A percentile compares a stretch with the other conserved stretches of the same genome.
These are phyloP conservation scores for Roridomyces roridus DNA, from an alignment of 768 basidiomycete genomes.

Conservation along the genomic window DNA sequence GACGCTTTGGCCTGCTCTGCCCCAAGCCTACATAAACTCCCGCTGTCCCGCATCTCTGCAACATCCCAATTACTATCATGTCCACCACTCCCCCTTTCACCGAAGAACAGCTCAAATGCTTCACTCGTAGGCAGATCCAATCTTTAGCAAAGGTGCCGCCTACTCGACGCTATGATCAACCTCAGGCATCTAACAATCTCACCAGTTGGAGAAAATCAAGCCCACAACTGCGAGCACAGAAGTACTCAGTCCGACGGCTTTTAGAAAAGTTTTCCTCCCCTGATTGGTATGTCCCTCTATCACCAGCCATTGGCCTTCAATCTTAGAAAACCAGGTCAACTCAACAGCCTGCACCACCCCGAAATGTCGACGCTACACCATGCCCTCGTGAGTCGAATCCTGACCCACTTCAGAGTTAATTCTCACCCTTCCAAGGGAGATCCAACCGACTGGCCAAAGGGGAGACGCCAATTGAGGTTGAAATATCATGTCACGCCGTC, in stretches of 20 bases:
- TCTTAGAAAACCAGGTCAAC: too few relatives aligned
- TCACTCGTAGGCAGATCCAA: constrained; percentile 5
- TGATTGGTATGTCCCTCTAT: neutral
- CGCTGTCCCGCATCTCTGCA: neutral
- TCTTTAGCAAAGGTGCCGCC: constrained; percentile 15
- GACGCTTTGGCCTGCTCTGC: neutral
- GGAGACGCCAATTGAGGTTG: too few relatives aligned
- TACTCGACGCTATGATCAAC: too few relatives aligned
- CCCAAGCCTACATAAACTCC: neutral
- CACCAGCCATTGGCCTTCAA: too few relatives aligned
- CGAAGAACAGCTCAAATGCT: constrained; percentile 1
- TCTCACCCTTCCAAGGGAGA: too few relatives aligned
- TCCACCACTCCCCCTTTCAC: neutral
- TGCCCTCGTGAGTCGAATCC: too few relatives aligned
- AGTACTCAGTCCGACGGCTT: constrained; percentile 6
- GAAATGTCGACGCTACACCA: too few relatives aligned
- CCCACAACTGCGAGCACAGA: constrained; percentile 4
- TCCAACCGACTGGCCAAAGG: too few relatives aligned
- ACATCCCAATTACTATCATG: neutral
- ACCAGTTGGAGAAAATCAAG: constrained; percentile 8
- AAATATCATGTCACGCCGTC: too few relatives aligned
- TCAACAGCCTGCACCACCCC: too few relatives aligned
- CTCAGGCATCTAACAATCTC: too few relatives aligned
- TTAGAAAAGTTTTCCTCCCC: neutral
- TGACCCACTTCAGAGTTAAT: too few relatives aligned